Percentiles rank a stretch among this genome's conserved stretches.
Conservation (phyloP, 345 rosid species). For the Laguncularia racemosa region DNA sequence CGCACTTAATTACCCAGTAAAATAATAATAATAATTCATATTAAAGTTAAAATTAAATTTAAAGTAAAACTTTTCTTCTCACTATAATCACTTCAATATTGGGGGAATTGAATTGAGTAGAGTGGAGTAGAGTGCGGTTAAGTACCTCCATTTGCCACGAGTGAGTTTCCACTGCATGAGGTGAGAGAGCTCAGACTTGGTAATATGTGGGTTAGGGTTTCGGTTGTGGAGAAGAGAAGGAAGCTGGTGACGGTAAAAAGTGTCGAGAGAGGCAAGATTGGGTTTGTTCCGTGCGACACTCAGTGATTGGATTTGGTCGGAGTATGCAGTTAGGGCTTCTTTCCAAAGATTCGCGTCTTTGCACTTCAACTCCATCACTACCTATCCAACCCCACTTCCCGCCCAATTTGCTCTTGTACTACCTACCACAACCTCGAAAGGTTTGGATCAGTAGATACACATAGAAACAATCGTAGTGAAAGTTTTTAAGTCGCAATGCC, state of each 20-base stretch:
- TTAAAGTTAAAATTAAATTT: too few relatives aligned
- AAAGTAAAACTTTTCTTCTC: too few relatives aligned
- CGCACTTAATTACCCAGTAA: too few relatives aligned
- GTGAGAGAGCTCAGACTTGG: slow-evolving; percentile 67
- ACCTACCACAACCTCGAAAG: too few relatives aligned
- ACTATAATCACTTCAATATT: too few relatives aligned
- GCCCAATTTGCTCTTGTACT: too few relatives aligned
- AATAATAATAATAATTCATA: too few relatives aligned
- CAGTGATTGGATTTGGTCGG: slow-evolving; percentile 41
- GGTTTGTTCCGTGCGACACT: slow-evolving; percentile 33
- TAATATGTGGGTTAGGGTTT: slow-evolving; percentile 73
- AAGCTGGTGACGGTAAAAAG: slow-evolving; percentile 56
- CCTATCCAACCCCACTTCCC: neutral
- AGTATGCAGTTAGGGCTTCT: slow-evolving; percentile 49
- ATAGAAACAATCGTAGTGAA: too few relatives aligned
- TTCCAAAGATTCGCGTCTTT: slow-evolving; percentile 46
- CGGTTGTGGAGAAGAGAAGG: slow-evolving; percentile 55
- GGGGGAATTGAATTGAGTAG: too few relatives aligned
- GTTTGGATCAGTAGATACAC: too few relatives aligned
- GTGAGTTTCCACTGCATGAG: slow-evolving; percentile 94
- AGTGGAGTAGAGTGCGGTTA: neutral
- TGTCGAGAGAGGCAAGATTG: slow-evolving; percentile 59
- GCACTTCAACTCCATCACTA: slow-evolving; percentile 44
- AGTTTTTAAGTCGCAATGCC: too few relatives aligned
- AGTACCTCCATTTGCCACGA: slow-evolving; percentile 88